phyloP scores from a whole-genome alignment of 257 asterid species.

The Sherardia arvensis region DNA sequence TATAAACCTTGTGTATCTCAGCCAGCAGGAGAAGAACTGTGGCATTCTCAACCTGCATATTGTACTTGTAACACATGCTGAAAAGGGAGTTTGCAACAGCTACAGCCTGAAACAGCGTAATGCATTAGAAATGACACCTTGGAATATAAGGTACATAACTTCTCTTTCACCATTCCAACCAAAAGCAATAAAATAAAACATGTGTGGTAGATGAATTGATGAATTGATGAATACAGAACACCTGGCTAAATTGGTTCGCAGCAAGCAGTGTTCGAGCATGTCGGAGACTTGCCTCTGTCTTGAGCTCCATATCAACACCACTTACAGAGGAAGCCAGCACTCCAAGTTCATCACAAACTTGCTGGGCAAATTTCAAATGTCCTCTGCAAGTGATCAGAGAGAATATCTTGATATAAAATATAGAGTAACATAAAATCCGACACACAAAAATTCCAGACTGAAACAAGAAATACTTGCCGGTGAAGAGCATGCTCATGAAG shows the following conservation, averaged over 20 bases:
- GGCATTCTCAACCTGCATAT: conserved; percentile 90
- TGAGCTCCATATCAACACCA: conserved; percentile 93
- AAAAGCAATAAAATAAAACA: not conserved
- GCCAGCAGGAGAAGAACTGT: conserved; percentile 88
- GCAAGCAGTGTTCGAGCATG: conserved; percentile 91
- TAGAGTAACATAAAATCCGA: too few species aligned
- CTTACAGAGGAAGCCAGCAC: conserved; percentile 78
- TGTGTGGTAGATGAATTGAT: not conserved
- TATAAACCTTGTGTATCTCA: conserved; percentile 82
- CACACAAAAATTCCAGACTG: not conserved
- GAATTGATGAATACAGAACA: conserved; percentile 9
- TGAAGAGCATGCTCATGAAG: conserved; percentile 85
- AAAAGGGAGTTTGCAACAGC: conserved; percentile 79
- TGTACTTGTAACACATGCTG: conserved; percentile 65
- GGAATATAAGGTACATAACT: too few species aligned
- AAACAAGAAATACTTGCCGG: conserved; percentile 30
- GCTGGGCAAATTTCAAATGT: conserved; percentile 69
- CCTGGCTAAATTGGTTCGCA: conserved; percentile 90
- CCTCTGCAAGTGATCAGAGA: conserved; percentile 46
- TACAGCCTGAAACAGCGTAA: conserved; percentile 62
- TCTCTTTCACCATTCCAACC: not conserved
- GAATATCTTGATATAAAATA: conserved; percentile 4
- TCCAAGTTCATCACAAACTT: conserved; percentile 73
- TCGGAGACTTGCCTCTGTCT: conserved; percentile 78
- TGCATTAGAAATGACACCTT: conserved; percentile 15